These are phyloP conservation scores for Eucalyptus polyanthemos DNA, from an alignment of 345 rosid genomes.

Conservation along the genomic window DNA sequence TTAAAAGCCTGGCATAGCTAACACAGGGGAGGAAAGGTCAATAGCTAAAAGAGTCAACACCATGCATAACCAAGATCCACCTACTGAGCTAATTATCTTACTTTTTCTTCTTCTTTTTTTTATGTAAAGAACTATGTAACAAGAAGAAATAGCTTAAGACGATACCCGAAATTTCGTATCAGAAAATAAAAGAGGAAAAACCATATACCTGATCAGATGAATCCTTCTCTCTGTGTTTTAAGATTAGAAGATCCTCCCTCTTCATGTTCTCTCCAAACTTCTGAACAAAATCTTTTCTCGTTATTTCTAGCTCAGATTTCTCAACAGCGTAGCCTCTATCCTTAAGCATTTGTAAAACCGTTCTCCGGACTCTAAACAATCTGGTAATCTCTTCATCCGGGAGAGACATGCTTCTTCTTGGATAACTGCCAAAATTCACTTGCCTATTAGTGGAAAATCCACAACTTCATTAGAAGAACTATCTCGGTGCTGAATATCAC, in stretches of 20 bases:
- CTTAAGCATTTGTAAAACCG: constrained; percentile 43
- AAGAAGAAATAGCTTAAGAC: not conserved
- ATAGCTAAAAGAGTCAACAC: not conserved
- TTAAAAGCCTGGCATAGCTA: not conserved
- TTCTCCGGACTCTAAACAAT: constrained; percentile 36
- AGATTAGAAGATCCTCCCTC: constrained; percentile 25
- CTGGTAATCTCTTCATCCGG: constrained; percentile 34
- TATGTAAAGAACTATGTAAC: not conserved
- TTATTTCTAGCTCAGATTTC: constrained; percentile 31
- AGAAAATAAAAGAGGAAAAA: not conserved
- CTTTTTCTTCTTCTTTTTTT: not conserved
- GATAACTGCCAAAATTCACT: not conserved
- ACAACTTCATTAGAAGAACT: not conserved
- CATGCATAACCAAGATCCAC: not conserved
- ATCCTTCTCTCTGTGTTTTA: constrained; percentile 9
- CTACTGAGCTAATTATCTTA: not conserved
- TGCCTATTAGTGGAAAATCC: not conserved
- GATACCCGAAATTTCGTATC: not conserved
- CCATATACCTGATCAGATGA: constrained; percentile 29
- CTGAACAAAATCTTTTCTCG: constrained; percentile 30
- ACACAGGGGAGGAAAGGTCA: not conserved
- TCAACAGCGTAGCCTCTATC: constrained; percentile 38
- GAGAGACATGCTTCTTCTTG: constrained; percentile 4
- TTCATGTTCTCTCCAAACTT: constrained; percentile 31
- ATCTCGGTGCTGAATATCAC: not conserved